phyloP scores from a whole-genome alignment of 306 rosid genomes.

The Dryas drummondii region DNA sequence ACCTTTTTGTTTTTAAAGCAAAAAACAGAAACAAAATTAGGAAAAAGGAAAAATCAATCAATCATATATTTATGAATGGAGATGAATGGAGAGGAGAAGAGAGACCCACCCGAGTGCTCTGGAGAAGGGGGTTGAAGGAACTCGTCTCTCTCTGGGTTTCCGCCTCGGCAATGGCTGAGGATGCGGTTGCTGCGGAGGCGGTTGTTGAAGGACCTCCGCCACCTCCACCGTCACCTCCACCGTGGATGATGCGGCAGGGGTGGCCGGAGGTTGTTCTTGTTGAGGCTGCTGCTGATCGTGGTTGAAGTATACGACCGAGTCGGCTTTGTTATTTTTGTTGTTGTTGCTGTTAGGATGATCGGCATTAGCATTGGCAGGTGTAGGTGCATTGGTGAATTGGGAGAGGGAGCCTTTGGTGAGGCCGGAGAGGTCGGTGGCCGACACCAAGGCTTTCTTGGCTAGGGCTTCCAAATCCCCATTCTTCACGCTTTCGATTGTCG shows the following conservation, averaged over 20 bases:
- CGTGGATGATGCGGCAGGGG: background rate
- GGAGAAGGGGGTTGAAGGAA: conserved; percentile 54
- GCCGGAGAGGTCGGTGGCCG: conserved; percentile 76
- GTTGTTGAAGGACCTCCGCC: background rate
- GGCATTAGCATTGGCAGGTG: background rate
- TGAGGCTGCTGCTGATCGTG: conserved; percentile 2
- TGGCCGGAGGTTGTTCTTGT: background rate
- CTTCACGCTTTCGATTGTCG: conserved; percentile 33
- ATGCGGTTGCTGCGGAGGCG: background rate
- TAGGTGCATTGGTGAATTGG: conserved; percentile 21
- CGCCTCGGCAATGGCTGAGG: conserved; percentile 24
- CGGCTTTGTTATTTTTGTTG: conserved; percentile 8
- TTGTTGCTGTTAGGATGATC: too few relatives aligned
- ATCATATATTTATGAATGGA: background rate
- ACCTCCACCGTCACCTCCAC: too few relatives aligned
- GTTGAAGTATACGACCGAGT: conserved; percentile 54
- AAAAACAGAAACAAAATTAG: too few relatives aligned
- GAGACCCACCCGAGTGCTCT: conserved; percentile 48
- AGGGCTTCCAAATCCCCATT: conserved; percentile 45
- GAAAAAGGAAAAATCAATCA: background rate
- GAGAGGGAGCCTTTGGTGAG: conserved; percentile 67
- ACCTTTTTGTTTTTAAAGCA: conserved; percentile 28
- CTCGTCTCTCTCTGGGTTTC: conserved; percentile 55
- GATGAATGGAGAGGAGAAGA: too few relatives aligned
- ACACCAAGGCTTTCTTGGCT: conserved; percentile 48